A percentile compares a stretch with the other conserved stretches of the same genome.
Conservation (phyloP, 2,329 filamentous ascomycete genomes). For the Exophiala xenobiotica region DNA sequence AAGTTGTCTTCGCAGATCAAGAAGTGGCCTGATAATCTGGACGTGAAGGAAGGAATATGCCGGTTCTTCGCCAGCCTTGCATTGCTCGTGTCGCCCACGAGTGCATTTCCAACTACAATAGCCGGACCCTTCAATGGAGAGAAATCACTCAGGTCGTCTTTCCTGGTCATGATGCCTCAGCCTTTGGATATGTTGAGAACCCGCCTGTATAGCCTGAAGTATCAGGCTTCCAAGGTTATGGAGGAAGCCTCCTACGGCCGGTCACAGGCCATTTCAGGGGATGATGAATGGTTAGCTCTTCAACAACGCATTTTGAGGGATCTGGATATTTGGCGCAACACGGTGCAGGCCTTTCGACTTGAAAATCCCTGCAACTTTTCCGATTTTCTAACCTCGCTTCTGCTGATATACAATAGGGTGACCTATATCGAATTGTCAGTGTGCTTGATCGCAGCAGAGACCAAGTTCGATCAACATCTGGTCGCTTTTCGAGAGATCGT, state of each 20-base stretch:
- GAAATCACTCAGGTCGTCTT: background rate
- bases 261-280: background rate
- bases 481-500: background rate
- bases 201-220: background rate
- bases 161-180: background rate
- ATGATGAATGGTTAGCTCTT: background rate
- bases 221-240: background rate
- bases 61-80: background rate
- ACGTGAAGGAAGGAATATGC: background rate
- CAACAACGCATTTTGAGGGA: background rate
- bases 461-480: background rate
- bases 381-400: background rate
- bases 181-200: background rate
- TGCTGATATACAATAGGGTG: background rate
- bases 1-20: background rate
- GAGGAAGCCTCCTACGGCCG: background rate
- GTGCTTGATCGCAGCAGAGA: background rate
- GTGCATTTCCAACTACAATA: background rate
- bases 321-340: background rate
- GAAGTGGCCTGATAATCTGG: background rate
- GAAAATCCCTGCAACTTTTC: too few relatives aligned
- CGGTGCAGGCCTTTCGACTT: too few relatives aligned
- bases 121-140: background rate
- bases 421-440: conserved; percentile 1
- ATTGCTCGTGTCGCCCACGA: background rate